phyloP scores from a whole-genome alignment of 176 grass and related monocot species.

The Chrysopogon serrulatus region DNA sequence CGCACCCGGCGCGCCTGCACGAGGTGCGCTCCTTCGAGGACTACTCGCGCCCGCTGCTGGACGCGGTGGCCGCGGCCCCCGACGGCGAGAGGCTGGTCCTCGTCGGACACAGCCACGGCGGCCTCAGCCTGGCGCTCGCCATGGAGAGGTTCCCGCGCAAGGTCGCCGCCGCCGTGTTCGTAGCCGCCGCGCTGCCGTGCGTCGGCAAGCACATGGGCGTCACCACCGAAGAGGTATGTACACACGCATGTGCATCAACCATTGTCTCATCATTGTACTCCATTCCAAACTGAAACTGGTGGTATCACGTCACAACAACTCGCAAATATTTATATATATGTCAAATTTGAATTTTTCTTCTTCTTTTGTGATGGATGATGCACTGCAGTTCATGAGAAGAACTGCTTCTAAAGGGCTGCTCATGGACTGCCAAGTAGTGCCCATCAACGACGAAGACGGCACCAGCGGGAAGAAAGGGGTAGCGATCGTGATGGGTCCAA shows the following conservation, averaged over 20 bases:
- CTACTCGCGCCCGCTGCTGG: slow-evolving; percentile 43
- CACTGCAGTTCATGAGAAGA: slow-evolving; percentile 35
- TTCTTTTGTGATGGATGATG: background rate
- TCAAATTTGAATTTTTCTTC: background rate
- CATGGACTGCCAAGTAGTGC: slow-evolving; percentile 27
- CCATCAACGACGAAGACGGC: background rate
- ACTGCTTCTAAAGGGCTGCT: background rate
- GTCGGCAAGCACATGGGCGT: slow-evolving; percentile 22
- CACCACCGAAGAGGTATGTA: background rate
- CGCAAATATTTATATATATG: background rate
- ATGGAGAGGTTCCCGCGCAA: slow-evolving; percentile 44
- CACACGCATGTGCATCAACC: background rate
- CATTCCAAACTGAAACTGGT: background rate
- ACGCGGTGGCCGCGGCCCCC: slow-evolving; percentile 18
- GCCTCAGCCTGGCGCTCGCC: slow-evolving; percentile 42
- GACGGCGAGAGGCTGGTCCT: slow-evolving; percentile 28
- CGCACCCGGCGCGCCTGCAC: slow-evolving; percentile 25
- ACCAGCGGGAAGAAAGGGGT: background rate
- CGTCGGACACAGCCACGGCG: slow-evolving; percentile 56
- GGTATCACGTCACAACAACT: background rate
- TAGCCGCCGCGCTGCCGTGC: slow-evolving; percentile 33
- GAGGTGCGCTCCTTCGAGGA: slow-evolving; percentile 53
- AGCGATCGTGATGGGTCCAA: slow-evolving; percentile 11
- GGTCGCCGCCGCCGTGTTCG: slow-evolving; percentile 46
- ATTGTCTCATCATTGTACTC: background rate